Conservation (phyloP, 495 filamentous ascomycete species). For the Xylaria venustula region DNA sequence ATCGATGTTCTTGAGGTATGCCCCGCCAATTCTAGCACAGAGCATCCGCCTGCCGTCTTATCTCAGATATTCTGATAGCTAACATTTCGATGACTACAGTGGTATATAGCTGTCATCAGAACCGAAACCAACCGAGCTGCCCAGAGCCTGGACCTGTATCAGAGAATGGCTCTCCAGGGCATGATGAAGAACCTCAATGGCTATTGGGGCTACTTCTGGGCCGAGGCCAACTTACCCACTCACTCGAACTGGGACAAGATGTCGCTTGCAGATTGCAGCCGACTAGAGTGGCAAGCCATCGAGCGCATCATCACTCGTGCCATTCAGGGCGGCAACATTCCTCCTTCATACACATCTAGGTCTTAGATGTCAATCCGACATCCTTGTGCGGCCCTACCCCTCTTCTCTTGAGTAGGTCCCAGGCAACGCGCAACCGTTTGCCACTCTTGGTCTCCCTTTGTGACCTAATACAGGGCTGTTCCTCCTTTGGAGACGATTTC, state of each 20-base stretch:
- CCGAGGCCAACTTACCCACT: conserved; percentile 32
- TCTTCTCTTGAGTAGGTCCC: not conserved
- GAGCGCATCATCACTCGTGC: conserved; percentile 36
- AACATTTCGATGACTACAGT: conserved; percentile 29
- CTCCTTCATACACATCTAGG: conserved; percentile 8
- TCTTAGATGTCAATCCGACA: not conserved
- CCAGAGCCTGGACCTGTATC: conserved; percentile 16
- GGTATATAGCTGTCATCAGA: conserved; percentile 52
- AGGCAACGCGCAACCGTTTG: not conserved
- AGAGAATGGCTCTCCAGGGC: conserved; percentile 34
- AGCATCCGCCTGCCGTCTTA: not conserved
- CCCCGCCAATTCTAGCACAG: not conserved
- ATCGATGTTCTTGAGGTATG: conserved; percentile 48
- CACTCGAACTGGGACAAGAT: conserved; percentile 30
- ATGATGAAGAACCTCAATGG: conserved; percentile 24
- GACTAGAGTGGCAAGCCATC: conserved; percentile 39
- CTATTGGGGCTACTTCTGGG: conserved; percentile 47
- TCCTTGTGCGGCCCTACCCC: not conserved
- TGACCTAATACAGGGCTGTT: not conserved
- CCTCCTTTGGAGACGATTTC: too few species aligned
- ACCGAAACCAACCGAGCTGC: conserved; percentile 38
- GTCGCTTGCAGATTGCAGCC: conserved; percentile 33
- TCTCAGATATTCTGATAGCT: not conserved
- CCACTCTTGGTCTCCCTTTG: not conserved
- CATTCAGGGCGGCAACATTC: conserved; percentile 13